phyloP scores from a whole-genome alignment of 768 basidiomycete species.

The Strobilomyces dryophilus region DNA sequence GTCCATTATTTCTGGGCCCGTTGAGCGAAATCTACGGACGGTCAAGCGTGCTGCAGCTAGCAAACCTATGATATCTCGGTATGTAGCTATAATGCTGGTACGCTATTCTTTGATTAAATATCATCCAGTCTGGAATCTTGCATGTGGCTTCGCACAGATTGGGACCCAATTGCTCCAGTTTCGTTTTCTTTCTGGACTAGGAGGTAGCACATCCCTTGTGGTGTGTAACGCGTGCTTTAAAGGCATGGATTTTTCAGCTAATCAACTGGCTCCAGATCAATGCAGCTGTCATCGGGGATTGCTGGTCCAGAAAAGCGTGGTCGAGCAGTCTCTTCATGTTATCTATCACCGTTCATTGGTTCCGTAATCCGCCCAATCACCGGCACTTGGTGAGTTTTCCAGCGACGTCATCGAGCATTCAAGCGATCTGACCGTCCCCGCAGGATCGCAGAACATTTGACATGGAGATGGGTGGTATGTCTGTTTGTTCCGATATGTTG shows the following conservation, averaged over 20 bases:
- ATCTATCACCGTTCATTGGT: constrained; percentile 61
- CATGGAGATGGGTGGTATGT: constrained; percentile 71
- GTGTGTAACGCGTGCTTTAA: constrained; percentile 21
- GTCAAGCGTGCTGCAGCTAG: constrained; percentile 51
- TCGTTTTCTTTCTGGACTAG: constrained; percentile 65
- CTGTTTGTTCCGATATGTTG: not conserved
- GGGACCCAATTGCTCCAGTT: constrained; percentile 59
- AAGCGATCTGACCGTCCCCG: constrained; percentile 2
- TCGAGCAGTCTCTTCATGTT: constrained; percentile 58
- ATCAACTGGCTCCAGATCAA: constrained; percentile 41
- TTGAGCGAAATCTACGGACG: constrained; percentile 72
- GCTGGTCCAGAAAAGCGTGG: constrained; percentile 61
- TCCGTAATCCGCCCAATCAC: constrained; percentile 61
- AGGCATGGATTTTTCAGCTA: not conserved
- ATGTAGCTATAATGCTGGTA: constrained; percentile 1
- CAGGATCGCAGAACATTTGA: constrained; percentile 48
- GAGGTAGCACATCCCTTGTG: constrained; percentile 65
- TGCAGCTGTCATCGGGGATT: constrained; percentile 61
- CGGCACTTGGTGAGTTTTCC: constrained; percentile 50
- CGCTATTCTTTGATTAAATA: not conserved
- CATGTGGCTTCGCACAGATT: constrained; percentile 59
- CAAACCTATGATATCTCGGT: constrained; percentile 71
- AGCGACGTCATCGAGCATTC: not conserved
- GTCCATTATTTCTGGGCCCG: constrained; percentile 48
- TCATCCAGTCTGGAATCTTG: constrained; percentile 54